phyloP scores from a whole-genome alignment of 2,329 filamentous ascomycete species.

The Boeremia exigua region DNA sequence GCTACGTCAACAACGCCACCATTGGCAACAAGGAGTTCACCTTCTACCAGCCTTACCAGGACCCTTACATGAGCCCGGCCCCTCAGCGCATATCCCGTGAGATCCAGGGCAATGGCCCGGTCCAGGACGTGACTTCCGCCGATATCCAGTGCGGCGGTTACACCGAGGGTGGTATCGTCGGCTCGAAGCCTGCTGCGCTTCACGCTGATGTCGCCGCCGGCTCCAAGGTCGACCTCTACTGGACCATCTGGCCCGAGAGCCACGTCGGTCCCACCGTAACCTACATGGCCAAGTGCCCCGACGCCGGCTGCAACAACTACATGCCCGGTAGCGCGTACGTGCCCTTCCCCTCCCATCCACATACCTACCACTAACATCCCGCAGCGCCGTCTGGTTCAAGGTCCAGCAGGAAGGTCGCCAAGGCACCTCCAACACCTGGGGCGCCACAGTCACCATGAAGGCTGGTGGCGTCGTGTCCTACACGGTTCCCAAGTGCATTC shows the following conservation, averaged over 20 bases:
- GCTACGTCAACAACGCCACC: conserved; percentile 46
- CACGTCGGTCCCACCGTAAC: conserved; percentile 64
- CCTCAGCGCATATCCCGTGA: conserved; percentile 63
- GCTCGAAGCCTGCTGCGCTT: conserved; percentile 61
- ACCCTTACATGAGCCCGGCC: conserved; percentile 41
- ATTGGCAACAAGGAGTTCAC: conserved; percentile 40
- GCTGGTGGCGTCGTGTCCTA: conserved; percentile 55
- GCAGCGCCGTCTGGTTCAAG: conserved; percentile 63
- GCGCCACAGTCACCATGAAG: conserved; percentile 53
- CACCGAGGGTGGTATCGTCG: conserved; percentile 55
- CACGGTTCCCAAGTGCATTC: conserved; percentile 61
- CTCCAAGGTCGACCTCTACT: conserved; percentile 59
- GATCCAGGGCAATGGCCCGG: conserved; percentile 65
- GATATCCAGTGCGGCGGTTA: conserved; percentile 65
- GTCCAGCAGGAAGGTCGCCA: conserved; percentile 58
- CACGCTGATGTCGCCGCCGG: conserved; percentile 62
- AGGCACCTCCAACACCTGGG: conserved; percentile 60
- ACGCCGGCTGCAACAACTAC: conserved; percentile 58
- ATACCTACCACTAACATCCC: not conserved
- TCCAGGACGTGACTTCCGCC: conserved; percentile 59
- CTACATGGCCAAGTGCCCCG: conserved; percentile 66
- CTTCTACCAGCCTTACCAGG: conserved; percentile 46
- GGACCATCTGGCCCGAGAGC: conserved; percentile 58
- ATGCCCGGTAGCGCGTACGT: conserved; percentile 52
- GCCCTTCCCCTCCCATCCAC: conserved; percentile 14